A percentile compares a stretch with the other conserved stretches of the same genome.
Conservation (phyloP, 768 basidiomycete species). For the Leccinum variicolor region DNA sequence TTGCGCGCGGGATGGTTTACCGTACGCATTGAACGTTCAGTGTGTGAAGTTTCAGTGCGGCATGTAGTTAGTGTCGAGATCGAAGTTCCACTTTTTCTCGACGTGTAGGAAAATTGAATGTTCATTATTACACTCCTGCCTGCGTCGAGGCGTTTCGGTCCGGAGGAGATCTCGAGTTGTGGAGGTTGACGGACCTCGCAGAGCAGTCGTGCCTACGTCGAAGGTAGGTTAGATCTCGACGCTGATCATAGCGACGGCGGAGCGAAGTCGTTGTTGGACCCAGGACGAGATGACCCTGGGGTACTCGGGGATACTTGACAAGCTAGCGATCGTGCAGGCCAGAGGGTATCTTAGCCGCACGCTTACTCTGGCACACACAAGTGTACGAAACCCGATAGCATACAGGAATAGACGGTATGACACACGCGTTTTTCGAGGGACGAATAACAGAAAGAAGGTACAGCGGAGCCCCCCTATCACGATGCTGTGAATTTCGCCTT, state of each 20-base stretch:
- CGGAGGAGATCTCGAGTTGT: conserved; percentile 38
- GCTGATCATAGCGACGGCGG: conserved; percentile 3
- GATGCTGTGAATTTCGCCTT: not conserved
- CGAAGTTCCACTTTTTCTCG: too few species aligned
- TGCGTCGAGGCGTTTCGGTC: conserved; percentile 40
- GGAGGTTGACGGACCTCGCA: conserved; percentile 43
- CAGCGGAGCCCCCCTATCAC: not conserved
- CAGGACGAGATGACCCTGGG: too few species aligned
- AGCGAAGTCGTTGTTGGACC: conserved; percentile 27
- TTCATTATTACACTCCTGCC: too few species aligned
- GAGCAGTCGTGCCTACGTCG: conserved; percentile 31
- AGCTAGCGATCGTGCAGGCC: conserved; percentile 47
- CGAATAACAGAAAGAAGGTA: not conserved
- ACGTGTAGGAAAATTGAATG: too few species aligned
- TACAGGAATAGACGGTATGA: conserved; percentile 21
- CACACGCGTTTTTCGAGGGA: conserved; percentile 14
- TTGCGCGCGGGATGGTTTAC: too few species aligned
- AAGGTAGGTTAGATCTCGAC: conserved; percentile 18
- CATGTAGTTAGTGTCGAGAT: too few species aligned
- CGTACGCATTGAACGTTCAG: too few species aligned
- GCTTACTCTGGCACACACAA: not conserved
- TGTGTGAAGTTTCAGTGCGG: too few species aligned
- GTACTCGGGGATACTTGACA: conserved; percentile 55
- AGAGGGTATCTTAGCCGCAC: conserved; percentile 47
- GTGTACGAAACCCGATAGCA: conserved; percentile 7